Percentiles rank a stretch among this genome's conserved stretches.
Conservation (phyloP, 73 alveolate species). For the Effrenium voratum region DNA sequence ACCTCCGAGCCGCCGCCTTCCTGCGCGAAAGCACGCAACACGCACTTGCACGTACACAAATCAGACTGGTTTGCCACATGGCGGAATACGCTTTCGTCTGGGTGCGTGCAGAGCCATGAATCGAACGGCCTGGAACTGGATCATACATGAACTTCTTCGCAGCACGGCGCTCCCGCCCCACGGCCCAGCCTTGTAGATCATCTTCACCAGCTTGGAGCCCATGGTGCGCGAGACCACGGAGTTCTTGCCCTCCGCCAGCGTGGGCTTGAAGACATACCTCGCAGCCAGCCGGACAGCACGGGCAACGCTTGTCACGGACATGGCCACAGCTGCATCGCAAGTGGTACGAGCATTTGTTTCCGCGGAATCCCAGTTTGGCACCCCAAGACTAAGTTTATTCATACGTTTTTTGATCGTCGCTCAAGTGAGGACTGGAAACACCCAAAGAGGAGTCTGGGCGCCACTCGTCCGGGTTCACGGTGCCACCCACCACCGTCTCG, state of each 20-base stretch:
- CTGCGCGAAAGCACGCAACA: not conserved
- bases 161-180: not conserved
- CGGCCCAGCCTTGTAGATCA: slow-evolving; percentile 60
- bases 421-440: too few species aligned
- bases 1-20: slow-evolving; percentile 74
- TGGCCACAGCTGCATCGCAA: too few species aligned
- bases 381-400: too few species aligned
- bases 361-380: too few species aligned
- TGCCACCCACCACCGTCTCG: slow-evolving; percentile 88
- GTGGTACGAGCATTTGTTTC: too few species aligned
- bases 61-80: not conserved
- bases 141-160: not conserved
- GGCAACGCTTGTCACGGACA: not conserved
- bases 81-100: not conserved
- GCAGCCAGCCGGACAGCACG: not conserved
- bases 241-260: slow-evolving; percentile 90
- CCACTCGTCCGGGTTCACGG: slow-evolving; percentile 94
- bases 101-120: not conserved
- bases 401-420: too few species aligned
- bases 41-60: not conserved
- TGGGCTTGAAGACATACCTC: slow-evolving; percentile 87
- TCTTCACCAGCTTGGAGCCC: slow-evolving; percentile 88
- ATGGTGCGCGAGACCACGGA: slow-evolving; percentile 80
- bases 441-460: too few species aligned
- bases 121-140: not conserved